Conservation (phyloP, 805 yeast species). For the Tetrapisispora namnaoensis region DNA sequence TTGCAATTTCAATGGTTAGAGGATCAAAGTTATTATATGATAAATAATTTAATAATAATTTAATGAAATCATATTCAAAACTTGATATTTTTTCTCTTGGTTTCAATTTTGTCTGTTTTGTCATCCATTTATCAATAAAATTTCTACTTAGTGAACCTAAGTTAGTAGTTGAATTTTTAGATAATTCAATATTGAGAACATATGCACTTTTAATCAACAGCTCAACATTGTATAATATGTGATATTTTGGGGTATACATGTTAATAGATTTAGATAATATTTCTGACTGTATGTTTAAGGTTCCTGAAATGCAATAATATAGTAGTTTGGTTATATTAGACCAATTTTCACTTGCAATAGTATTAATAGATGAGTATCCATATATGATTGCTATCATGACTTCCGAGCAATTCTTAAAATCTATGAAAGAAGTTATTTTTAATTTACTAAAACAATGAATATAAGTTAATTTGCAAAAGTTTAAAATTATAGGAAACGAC, state of each 20-base stretch:
- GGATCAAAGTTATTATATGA: slow-evolving; percentile 21
- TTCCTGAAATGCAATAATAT: slow-evolving; percentile 6
- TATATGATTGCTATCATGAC: slow-evolving; percentile 20
- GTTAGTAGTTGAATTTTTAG: slow-evolving; percentile 24
- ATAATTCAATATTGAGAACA: slow-evolving; percentile 28
- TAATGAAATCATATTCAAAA: slow-evolving; percentile 20
- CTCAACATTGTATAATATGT: slow-evolving; percentile 22
- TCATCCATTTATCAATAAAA: slow-evolving; percentile 28
- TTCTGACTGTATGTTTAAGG: neutral
- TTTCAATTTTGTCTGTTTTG: neutral
- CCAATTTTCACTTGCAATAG: slow-evolving; percentile 11
- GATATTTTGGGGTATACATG: slow-evolving; percentile 6
- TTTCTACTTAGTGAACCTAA: slow-evolving; percentile 24
- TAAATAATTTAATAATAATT: slow-evolving; percentile 17
- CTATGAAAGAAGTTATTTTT: slow-evolving; percentile 5
- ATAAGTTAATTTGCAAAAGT: slow-evolving; percentile 10
- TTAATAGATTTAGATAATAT: neutral
- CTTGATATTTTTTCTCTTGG: slow-evolving; percentile 6
- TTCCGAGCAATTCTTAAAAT: slow-evolving; percentile 16
- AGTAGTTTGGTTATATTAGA: slow-evolving; percentile 17
- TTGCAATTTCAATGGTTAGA: slow-evolving; percentile 8
- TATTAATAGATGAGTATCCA: slow-evolving; percentile 4
- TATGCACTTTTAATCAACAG: slow-evolving; percentile 28
- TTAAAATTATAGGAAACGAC: slow-evolving; percentile 7
- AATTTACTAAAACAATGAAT: slow-evolving; percentile 9